Evolutionary conservation across 306 rosid species (phyloP).

Genomic region (Rosa persica): DNA sequence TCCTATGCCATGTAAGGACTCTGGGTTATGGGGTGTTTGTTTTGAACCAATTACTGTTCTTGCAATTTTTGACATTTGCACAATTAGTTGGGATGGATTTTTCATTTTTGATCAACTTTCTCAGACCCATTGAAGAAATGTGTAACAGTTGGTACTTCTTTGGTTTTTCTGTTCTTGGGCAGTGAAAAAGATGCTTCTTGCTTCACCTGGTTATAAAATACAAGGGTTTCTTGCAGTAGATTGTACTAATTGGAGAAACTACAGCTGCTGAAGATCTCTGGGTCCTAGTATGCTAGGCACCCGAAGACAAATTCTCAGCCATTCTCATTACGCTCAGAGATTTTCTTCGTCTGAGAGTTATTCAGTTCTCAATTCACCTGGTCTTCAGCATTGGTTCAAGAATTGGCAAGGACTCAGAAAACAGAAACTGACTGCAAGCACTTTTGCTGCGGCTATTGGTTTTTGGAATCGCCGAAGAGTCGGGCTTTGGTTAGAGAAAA

Average conservation of each 20-base stretch:
- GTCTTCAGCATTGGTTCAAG: conserved; percentile 83
- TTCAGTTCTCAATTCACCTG: conserved; percentile 45
- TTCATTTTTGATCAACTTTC: background rate
- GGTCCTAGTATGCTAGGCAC: conserved; percentile 20
- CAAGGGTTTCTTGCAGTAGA: conserved; percentile 28
- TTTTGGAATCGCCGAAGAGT: conserved; percentile 62
- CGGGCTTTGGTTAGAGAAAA: conserved; percentile 78
- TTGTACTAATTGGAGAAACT: conserved; percentile 32
- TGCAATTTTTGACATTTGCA: background rate
- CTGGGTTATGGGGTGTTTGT: background rate
- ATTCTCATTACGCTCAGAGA: conserved; percentile 21
- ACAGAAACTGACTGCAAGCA: conserved; percentile 77
- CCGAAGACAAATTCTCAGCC: conserved; percentile 15
- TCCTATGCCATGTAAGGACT: background rate
- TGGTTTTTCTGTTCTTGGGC: conserved; percentile 31
- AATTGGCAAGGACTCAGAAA: conserved; percentile 67
- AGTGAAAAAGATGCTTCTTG: conserved; percentile 43
- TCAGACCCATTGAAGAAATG: background rate
- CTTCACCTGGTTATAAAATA: conserved; percentile 23
- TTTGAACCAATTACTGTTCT: background rate
- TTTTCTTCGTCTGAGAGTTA: conserved; percentile 32
- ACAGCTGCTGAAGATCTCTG: conserved; percentile 17
- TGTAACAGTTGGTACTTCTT: conserved; percentile 11
- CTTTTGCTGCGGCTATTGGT: conserved; percentile 77
- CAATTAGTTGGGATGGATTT: background rate